Evolutionary conservation across 2,329 filamentous ascomycete species (phyloP), one percentile per base, ranked within the genome.

Genomic region (Fusarium hostae): DNA sequence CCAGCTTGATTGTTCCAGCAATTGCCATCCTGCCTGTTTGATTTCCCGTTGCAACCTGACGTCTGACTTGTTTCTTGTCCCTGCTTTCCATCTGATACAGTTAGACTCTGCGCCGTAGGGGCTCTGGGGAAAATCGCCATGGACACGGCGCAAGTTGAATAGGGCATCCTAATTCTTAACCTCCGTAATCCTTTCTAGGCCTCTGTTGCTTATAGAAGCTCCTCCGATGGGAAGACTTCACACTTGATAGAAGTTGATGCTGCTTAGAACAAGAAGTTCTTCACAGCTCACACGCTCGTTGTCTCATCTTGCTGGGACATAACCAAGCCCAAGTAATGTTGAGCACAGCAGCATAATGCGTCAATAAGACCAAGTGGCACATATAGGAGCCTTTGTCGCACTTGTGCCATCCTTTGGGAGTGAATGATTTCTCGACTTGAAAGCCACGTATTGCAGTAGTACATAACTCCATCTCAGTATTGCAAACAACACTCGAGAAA

Each of bases 21-120:
- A 69, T 62, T 59, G 48, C 41, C 63, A 56, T 56, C 39, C 52
- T 57, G 40, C 39, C 58, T 68, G 30, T 59, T 62, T 60, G 65
- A 71, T 68, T 60, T 73, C 59, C 52, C 44, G 48, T 73, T 63
- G 40, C 35, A 39, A 54, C 67, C 54, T 71, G 60, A 47, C 48
- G 40, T 71, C 50, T 57, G 50, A 60, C 35, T 70, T 60, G 63
- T 73, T 67, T 68, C 60, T 60, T 66, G 56, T 59, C 44, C 65
- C 57, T 74, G 52, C 58, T 47, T 40, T 59, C 50, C 32, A 45
- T 48, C 57, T 40, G 20, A 52, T 39, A 41, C 26, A 24, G 24
- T 24, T 26, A 34, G 45, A n/a, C 39, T 41, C 24, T 60, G 24
- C 48, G 24, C 24, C 32, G 18, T 26, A 39, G 48, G 32, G 32